A percentile compares a stretch with the other conserved stretches of the same genome.
These are phyloP conservation scores for Herpetomonas tarakana DNA, from an alignment of 208 protist genomes.

Conservation along the genomic window DNA sequence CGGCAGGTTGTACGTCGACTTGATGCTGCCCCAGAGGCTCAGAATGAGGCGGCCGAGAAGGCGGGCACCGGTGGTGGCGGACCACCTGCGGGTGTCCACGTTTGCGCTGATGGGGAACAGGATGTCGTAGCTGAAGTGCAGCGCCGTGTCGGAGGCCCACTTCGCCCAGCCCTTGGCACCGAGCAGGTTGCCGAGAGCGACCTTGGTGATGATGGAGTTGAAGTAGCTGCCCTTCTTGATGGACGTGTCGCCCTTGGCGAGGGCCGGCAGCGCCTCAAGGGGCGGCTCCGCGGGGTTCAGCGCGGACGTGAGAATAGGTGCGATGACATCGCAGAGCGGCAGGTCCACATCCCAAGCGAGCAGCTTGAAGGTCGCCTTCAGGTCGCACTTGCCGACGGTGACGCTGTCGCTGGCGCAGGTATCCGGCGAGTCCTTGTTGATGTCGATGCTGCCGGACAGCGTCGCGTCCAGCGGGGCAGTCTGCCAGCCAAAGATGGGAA, in stretches of 20 bases:
- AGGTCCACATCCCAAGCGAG: neutral
- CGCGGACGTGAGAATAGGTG: neutral
- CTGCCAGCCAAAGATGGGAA: neutral
- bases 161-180: neutral
- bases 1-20: neutral
- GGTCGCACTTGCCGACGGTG: neutral
- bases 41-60: neutral
- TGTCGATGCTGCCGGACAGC: neutral
- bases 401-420: neutral
- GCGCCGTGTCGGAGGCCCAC: neutral
- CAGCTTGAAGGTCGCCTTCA: neutral
- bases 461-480: neutral
- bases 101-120: neutral
- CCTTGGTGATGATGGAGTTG: neutral
- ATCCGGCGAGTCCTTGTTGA: neutral
- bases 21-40: neutral
- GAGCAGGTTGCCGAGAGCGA: neutral
- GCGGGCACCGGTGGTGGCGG: neutral
- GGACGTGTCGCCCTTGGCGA: slow-evolving; percentile 1
- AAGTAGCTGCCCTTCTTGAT: slow-evolving; percentile 3
- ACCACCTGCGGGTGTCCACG: neutral
- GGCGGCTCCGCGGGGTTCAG: neutral
- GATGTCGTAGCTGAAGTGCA: neutral
- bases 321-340: neutral
- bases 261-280: neutral